Conservation (phyloP, 495 filamentous ascomycete species). For the Ramalina peruviana region DNA sequence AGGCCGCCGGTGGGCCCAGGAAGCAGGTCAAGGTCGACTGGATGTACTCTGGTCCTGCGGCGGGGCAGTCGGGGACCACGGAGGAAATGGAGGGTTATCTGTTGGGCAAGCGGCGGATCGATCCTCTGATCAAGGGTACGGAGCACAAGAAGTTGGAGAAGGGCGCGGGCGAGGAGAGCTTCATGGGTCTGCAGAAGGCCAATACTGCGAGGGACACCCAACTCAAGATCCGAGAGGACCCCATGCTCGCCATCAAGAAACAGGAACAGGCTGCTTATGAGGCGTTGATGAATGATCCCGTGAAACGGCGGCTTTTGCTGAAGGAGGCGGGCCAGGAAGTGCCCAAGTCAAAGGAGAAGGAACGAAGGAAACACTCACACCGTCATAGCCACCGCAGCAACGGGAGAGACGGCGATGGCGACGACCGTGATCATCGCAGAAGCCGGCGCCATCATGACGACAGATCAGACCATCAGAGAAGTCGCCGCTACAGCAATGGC, state of each 20-base stretch:
- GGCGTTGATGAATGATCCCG: constrained; percentile 71
- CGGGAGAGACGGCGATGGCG: constrained; percentile 16
- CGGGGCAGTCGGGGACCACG: constrained; percentile 62
- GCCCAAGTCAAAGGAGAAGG: constrained; percentile 25
- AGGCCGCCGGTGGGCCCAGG: constrained; percentile 69
- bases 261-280: constrained; percentile 87
- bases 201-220: constrained; percentile 63
- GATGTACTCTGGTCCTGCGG: constrained; percentile 88
- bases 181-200: constrained; percentile 44
- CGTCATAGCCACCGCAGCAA: constrained; percentile 17
- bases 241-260: constrained; percentile 79
- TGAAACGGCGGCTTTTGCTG: constrained; percentile 54
- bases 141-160: constrained; percentile 73
- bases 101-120: constrained; percentile 81
- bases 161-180: constrained; percentile 49
- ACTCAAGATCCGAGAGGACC: constrained; percentile 76
- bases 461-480: constrained; percentile 15
- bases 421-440: constrained; percentile 2
- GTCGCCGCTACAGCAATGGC: constrained; percentile 6
- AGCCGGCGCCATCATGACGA: constrained; percentile 12
- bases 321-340: constrained; percentile 38
- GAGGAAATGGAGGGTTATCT: constrained; percentile 93
- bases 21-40: constrained; percentile 76
- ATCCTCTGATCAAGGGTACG: constrained; percentile 68
- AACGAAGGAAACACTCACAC: constrained; percentile 37